Conservation (phyloP, 2,329 filamentous ascomycete genomes). For the Penicillium hesseltinei region DNA sequence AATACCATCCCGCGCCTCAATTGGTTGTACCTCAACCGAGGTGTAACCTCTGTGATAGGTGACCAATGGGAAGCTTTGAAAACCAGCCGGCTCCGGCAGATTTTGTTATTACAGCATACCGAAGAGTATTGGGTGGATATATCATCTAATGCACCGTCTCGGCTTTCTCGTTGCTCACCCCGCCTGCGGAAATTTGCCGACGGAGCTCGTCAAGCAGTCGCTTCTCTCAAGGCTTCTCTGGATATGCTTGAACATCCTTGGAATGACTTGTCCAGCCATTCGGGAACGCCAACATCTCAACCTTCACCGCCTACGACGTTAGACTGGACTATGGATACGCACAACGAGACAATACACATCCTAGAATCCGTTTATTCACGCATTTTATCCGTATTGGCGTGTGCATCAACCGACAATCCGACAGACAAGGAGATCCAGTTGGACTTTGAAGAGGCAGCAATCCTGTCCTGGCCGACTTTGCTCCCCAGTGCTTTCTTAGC, state of each 20-base stretch:
- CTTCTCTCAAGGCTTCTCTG: not conserved
- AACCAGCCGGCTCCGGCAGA: not conserved
- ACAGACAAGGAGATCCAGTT: not conserved
- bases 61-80: not conserved
- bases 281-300: not conserved
- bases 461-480: not conserved
- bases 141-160: not conserved
- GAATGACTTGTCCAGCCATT: not conserved
- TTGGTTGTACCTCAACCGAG: not conserved
- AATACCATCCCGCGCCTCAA: not conserved
- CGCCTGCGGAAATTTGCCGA: not conserved
- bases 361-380: not conserved
- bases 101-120: not conserved
- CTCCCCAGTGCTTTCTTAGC: not conserved
- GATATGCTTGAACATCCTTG: not conserved
- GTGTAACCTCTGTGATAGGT: not conserved
- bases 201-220: not conserved
- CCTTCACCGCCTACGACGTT: not conserved
- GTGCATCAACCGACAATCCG: not conserved
- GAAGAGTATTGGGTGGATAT: not conserved
- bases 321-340: not conserved
- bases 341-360: not conserved
- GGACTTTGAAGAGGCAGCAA: not conserved
- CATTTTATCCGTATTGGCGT: not conserved
- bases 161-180: not conserved